Evolutionary conservation across 192 early-diverging fungal genomes (phyloP).

Genomic region (Backusella macrospora): DNA sequence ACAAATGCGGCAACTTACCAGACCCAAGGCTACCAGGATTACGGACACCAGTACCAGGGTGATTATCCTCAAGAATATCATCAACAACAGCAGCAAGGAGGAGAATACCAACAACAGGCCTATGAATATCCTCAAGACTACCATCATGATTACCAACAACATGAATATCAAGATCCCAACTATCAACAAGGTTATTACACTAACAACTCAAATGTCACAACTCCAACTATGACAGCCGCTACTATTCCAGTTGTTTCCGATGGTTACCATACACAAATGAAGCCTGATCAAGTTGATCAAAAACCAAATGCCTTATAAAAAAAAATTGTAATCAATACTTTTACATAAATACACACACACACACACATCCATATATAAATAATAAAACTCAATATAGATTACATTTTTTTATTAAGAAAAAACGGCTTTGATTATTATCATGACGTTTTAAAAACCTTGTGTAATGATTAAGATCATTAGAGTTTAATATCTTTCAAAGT

Average conservation of each 20-base stretch:
- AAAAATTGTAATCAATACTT: background rate
- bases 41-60: background rate
- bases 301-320: slow-evolving; percentile 11
- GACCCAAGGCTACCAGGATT: background rate
- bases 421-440: background rate
- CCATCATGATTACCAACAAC: slow-evolving; percentile 1
- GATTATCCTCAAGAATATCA: background rate
- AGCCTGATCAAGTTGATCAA: slow-evolving; percentile 18
- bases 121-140: slow-evolving; percentile 4
- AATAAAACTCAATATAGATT: background rate
- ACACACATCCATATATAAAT: slow-evolving; percentile 1
- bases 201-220: slow-evolving; percentile 1
- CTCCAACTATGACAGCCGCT: background rate
- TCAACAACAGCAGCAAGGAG: background rate
- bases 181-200: slow-evolving; percentile 11
- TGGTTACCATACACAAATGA: slow-evolving; percentile 12
- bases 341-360: slow-evolving; percentile 1
- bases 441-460: background rate
- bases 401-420: too few relatives aligned
- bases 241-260: background rate
- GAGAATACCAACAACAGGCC: background rate
- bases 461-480: background rate
- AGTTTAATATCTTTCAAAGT: slow-evolving; percentile 47
- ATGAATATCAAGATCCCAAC: background rate
- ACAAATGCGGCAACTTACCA: background rate